Base-by-base conservation (phyloP, 169 alveolate species). In the Plasmodium gallinaceum region DNA sequence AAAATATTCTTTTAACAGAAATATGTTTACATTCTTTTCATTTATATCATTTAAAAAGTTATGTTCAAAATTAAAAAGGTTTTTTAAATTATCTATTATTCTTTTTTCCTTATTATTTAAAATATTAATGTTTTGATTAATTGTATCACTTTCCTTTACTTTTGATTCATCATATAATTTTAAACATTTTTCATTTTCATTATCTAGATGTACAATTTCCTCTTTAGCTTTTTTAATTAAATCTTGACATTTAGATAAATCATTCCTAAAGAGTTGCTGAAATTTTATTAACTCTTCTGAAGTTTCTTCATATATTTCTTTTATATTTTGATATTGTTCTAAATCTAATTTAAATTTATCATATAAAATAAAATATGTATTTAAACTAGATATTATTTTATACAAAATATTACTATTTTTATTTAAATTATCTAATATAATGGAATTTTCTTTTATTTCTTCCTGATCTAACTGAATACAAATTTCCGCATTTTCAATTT, bases 221-320 rank as follows among this genome's bases (percentile, higher is more conserved):
- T 61, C 26, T 14, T 58, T 73, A 1, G 32, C 48, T 14, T 60
- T 48, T 51, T 88, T 83, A 46, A 88, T 88, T 37, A 74, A 45
- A 1, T 65, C 14, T 32, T 74, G 52, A 54, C 90, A 64, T 43
- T 60, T 83, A 24, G 58, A 43, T 52, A 51, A 69, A 45, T 88
- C 92, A 2, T 18, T 12, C 72, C 75, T 66, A 48, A 75, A 37
- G 20, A 71, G 58, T 39, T 52, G 39, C 0, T 74, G 86, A 54
- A 72, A 65, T 0, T 88, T 32, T 26, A 24, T 43, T 48, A 78
- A 54, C 24, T 78, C 88, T n/a, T 39, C 54, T 22, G 60, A 62
- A 58, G 43, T 85, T 57, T 75, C 88, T 68, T 66, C 66, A 66
- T 90, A 83, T 52, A 90, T 64, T 43, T 52, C 76, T 60, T 90